Conservation (phyloP, 495 filamentous ascomycete species). For the Peziza echinospora region DNA sequence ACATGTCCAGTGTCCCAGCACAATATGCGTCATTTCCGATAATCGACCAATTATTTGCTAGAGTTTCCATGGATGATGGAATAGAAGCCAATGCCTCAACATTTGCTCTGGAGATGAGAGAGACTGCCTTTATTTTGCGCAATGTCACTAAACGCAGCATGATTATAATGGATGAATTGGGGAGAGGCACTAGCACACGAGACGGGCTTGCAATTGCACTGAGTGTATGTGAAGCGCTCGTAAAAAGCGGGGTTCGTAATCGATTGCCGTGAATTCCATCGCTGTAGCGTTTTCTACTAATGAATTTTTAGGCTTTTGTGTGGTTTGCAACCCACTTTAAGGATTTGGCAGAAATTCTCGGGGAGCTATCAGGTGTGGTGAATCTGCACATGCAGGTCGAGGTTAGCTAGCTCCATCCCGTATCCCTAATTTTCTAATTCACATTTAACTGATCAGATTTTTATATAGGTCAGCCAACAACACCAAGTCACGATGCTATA, state of each 20-base stretch:
- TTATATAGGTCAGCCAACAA: slow-evolving; percentile 19
- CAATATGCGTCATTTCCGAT: slow-evolving; percentile 63
- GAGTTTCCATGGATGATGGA: slow-evolving; percentile 67
- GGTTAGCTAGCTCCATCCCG: slow-evolving; percentile 18
- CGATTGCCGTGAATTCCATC: neutral
- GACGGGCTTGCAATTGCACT: slow-evolving; percentile 83
- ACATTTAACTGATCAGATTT: neutral
- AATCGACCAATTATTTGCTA: slow-evolving; percentile 62
- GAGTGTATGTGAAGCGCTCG: slow-evolving; percentile 64
- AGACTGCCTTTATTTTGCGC: slow-evolving; percentile 75
- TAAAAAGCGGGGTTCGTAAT: slow-evolving; percentile 35
- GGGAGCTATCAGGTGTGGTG: slow-evolving; percentile 49
- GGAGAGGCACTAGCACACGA: slow-evolving; percentile 69
- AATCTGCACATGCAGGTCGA: slow-evolving; percentile 65
- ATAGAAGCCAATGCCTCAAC: slow-evolving; percentile 84
- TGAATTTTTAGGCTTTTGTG: slow-evolving; percentile 35
- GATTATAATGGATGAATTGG: slow-evolving; percentile 81
- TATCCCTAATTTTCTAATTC: neutral
- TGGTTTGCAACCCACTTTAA: slow-evolving; percentile 91
- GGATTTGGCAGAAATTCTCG: slow-evolving; percentile 56
- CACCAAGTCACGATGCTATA: slow-evolving; percentile 62
- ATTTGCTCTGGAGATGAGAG: slow-evolving; percentile 86
- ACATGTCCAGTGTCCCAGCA: slow-evolving; percentile 40
- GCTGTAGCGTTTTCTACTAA: too few relatives aligned
- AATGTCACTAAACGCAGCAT: slow-evolving; percentile 42